Evolutionary conservation across 768 basidiomycete species (phyloP), one percentile per base, ranked within the genome.

Genomic region (Boletus rubropictus): DNA sequence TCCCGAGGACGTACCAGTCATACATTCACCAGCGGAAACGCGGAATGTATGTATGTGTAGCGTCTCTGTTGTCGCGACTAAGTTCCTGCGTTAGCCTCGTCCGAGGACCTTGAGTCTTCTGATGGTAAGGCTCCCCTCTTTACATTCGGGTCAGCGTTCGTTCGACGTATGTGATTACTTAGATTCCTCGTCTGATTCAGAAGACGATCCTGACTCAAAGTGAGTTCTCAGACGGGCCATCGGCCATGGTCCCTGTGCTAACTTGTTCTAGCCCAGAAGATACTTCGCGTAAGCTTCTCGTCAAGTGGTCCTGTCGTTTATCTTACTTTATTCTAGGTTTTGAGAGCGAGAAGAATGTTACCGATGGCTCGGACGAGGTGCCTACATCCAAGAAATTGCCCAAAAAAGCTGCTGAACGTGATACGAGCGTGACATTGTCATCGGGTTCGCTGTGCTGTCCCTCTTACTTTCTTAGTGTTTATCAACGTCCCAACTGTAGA

Each of bases 401-500:
- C 10, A 27, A 9, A 18, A 58, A 54, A 36, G 21, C 32, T 14
- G 38, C 17, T 4, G 59, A 62, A 18, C 66, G 69, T 40, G 72
- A 69, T 39, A 69, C 72, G 3, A 75, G 72, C 51, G 61, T 42
- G 21, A 76, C 72, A 7, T 54, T 74, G 39, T 67, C 70, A 20
- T 71, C 71, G 50, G 60, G 63, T 64, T 46, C 15, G 55, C 6
- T 40, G n/a, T 6, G 4, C 17, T 24, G 32, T 25, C 32, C 9
- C 17, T 28, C 6, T 20, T n/a, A 4, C 17, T 5, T 33, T 36
- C 31, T 37, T 32, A 21, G 22, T 48, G 12, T 46, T 46, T 18
- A 54, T 32, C 7, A n/a, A 35, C 10, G 12, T n/a, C 27, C 27
- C 29, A 56, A 53, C 42, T n/a, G 59, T 27, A 40, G 64, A 54